Base-by-base conservation (phyloP, 2,329 filamentous ascomycete species). In the Annulohypoxylon truncatum region DNA sequence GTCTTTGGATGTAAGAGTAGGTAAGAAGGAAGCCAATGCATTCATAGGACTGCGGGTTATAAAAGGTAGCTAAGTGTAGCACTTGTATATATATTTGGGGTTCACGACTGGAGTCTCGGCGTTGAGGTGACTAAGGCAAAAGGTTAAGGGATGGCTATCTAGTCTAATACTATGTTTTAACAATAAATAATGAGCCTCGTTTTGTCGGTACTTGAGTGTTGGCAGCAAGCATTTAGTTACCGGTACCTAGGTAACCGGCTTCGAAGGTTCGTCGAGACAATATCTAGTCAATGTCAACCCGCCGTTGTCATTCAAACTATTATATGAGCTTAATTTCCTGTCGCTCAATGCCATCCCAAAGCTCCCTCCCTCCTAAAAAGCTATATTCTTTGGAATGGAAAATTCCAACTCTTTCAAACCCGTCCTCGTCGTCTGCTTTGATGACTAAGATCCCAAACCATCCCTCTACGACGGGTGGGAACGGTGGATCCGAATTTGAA, bases 1-100 rank as follows among this genome's bases (percentile, higher is more conserved):
- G 92, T 78, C 80, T 99, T 33, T 99, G 95, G 94, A 91, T 91
- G 85, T 97, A 77, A 80, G 29, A 20, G 22, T n/a, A 38, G 35
- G 5, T 9, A 1, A 38, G n/a, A 15, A 13, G 35, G n/a, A 18
- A 54, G 12, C 26, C n/a, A 18, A 35, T 22, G 15, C 9, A 52
- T 38, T 35, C 20, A 12, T 12, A 44, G 33, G 12, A 10, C 15
- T 28, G 6, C 5, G 31, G 31, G 24, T 20, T 26, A 28, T 18
- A 47, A 13, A 31, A 12, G 15, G 8, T 40, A 24, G 9, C 13
- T 46, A 6, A 38, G 22, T 4, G 9, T 15, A n/a, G 7, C 35
- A 53, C 46, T 58, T 50, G 53, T 42, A 64, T 26, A 54, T 38
- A 64, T 10, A 28, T 50, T 28, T 35, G 20, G 18, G 33, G 33